phyloP scores from a whole-genome alignment of 176 grass and related monocot species.

The Stipa capillata region DNA sequence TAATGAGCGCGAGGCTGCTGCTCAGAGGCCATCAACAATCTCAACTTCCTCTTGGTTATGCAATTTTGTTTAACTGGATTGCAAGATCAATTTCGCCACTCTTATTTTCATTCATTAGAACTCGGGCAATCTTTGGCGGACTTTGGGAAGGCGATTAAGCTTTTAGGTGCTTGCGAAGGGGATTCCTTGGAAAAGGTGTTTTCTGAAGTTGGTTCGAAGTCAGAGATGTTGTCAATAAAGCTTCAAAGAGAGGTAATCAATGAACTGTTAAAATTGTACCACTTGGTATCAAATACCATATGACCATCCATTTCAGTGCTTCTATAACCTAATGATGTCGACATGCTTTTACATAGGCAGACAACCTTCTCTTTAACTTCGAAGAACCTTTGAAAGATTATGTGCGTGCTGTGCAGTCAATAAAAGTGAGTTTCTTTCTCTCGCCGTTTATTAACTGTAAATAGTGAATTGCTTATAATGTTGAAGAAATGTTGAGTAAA shows the following conservation, averaged over 20 bases:
- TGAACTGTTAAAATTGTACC: neutral
- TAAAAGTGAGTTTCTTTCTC: conserved; percentile 53
- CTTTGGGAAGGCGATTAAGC: conserved; percentile 94
- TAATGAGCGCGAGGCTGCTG: neutral
- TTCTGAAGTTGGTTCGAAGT: conserved; percentile 90
- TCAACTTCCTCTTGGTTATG: conserved; percentile 3
- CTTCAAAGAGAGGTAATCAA: conserved; percentile 81
- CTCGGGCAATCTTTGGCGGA: conserved; percentile 88
- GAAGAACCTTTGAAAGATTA: conserved; percentile 99
- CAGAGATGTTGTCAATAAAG: conserved; percentile 87
- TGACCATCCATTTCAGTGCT: conserved; percentile 15
- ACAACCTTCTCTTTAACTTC: conserved; percentile 91
- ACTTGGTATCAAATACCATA: conserved; percentile 8
- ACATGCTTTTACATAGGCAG: conserved; percentile 44
- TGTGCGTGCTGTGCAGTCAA: conserved; percentile 79
- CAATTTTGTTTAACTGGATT: conserved; percentile 13
- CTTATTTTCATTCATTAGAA: conserved; percentile 45
- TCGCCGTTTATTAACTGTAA: neutral
- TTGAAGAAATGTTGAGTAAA: neutral
- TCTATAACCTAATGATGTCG: conserved; percentile 4
- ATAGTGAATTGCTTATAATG: neutral
- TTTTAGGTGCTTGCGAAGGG: conserved; percentile 89
- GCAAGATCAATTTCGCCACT: conserved; percentile 5
- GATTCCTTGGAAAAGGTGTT: conserved; percentile 88
- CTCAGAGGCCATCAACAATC: neutral